Conservation (phyloP, 2,329 filamentous ascomycete species). For the Sporothrix mexicana region DNA sequence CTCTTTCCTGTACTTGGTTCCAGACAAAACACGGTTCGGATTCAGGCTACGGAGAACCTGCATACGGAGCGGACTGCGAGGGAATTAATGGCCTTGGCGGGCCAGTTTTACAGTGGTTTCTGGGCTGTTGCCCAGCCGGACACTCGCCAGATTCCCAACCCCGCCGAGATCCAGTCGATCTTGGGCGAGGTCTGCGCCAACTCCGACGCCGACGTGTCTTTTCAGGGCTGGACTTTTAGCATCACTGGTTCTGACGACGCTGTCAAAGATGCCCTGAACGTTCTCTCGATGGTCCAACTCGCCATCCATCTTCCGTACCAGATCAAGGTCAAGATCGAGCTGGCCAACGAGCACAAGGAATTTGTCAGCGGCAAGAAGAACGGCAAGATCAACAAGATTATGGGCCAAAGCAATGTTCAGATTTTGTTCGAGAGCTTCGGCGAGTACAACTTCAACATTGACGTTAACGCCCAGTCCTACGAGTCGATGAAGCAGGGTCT, state of each 20-base stretch:
- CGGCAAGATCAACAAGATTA: constrained; percentile 99
- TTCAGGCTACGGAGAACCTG: constrained; percentile 91
- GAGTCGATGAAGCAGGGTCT: constrained; percentile 94
- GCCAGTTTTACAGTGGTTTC: constrained; percentile 95
- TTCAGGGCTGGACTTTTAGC: constrained; percentile 91
- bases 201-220: constrained; percentile 91
- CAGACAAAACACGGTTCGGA: constrained; percentile 80
- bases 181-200: constrained; percentile 95
- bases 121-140: constrained; percentile 92
- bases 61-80: constrained; percentile 94
- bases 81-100: constrained; percentile 93
- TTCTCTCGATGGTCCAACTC: constrained; percentile 90
- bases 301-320: constrained; percentile 86
- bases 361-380: constrained; percentile 99
- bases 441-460: constrained; percentile 99
- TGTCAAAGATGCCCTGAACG: constrained; percentile 92
- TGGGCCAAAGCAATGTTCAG: constrained; percentile 98
- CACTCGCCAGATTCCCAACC: constrained; percentile 62
- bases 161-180: constrained; percentile 85
- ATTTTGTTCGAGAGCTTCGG: constrained; percentile 99
- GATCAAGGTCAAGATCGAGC: constrained; percentile 96
- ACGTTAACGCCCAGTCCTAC: constrained; percentile 90
- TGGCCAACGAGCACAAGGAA: constrained; percentile 99
- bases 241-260: constrained; percentile 96
- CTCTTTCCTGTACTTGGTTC: constrained; percentile 88